These are phyloP conservation scores for Lactifluus piperatus DNA, from an alignment of 768 basidiomycete genomes.

Conservation along the genomic window DNA sequence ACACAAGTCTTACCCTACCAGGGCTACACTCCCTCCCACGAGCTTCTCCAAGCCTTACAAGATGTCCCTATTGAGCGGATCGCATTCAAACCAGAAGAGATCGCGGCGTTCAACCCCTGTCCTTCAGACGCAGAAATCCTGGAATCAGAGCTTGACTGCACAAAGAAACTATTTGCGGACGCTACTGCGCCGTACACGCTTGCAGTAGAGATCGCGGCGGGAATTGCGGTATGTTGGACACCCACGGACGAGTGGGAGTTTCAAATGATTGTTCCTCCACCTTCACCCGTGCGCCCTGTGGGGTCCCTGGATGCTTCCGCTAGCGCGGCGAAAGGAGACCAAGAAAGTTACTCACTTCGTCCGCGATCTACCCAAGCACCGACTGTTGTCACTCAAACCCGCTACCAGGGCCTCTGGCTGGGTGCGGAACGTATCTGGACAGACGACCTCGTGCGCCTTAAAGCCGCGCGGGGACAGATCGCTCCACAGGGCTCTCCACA, in stretches of 20 bases:
- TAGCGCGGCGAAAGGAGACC: not conserved
- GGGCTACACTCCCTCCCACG: slow-evolving; percentile 47
- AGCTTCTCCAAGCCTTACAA: slow-evolving; percentile 41
- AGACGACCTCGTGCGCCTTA: slow-evolving; percentile 76
- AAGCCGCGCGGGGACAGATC: slow-evolving; percentile 54
- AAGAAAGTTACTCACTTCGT: not conserved
- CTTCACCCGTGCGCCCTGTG: not conserved
- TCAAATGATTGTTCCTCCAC: slow-evolving; percentile 35
- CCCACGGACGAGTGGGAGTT: slow-evolving; percentile 68
- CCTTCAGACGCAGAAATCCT: slow-evolving; percentile 20
- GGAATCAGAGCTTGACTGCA: slow-evolving; percentile 1
- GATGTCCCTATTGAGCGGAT: slow-evolving; percentile 18
- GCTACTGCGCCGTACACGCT: slow-evolving; percentile 58
- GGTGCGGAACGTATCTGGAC: slow-evolving; percentile 84
- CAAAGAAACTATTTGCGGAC: slow-evolving; percentile 34
- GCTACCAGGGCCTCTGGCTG: slow-evolving; percentile 84
- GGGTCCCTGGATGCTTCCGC: not conserved
- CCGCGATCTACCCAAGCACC: not conserved
- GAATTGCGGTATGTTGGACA: slow-evolving; percentile 56
- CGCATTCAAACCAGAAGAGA: slow-evolving; percentile 23
- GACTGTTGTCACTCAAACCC: slow-evolving; percentile 35
- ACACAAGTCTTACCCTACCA: slow-evolving; percentile 66
- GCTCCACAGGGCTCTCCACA: slow-evolving; percentile 55
- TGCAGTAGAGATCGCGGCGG: slow-evolving; percentile 63
- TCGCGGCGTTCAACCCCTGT: slow-evolving; percentile 47